Percentiles rank a stretch among this genome's conserved stretches.
phyloP scores from a whole-genome alignment of 345 rosid genomes.

The Aquilaria malaccensis region DNA sequence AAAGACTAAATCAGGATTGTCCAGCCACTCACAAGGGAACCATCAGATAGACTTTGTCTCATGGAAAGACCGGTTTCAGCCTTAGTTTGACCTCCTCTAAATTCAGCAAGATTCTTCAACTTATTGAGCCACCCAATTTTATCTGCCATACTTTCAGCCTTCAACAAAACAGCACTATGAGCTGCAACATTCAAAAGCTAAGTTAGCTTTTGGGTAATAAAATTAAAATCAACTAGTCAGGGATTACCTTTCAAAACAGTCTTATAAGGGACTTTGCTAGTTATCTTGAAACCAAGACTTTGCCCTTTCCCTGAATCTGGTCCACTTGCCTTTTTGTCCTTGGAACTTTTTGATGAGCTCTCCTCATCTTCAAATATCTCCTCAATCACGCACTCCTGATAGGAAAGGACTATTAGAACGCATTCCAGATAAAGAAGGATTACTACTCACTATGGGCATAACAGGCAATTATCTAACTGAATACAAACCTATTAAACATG shows the following conservation, averaged over 20 bases:
- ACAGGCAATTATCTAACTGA: too few species aligned
- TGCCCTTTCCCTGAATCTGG: conserved; percentile 57
- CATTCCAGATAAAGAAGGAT: too few species aligned
- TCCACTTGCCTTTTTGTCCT: conserved; percentile 86
- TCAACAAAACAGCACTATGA: conserved; percentile 72
- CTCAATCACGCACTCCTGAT: conserved; percentile 86
- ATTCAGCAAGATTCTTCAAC: conserved; percentile 57
- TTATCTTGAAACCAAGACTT: conserved; percentile 69
- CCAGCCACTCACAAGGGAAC: conserved; percentile 84
- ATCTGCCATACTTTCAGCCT: conserved; percentile 84
- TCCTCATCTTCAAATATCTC: conserved; percentile 78
- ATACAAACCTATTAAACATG: too few species aligned
- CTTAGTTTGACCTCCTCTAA: conserved; percentile 58
- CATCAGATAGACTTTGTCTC: conserved; percentile 94
- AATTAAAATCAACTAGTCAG: conserved; percentile 10
- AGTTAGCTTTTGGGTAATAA: conserved; percentile 2
- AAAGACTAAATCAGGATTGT: neutral
- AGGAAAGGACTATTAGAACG: too few species aligned
- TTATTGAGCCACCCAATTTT: conserved; percentile 86
- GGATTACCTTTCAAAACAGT: conserved; percentile 79
- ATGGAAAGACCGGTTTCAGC: conserved; percentile 48
- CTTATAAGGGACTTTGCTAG: conserved; percentile 86
- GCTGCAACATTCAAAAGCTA: conserved; percentile 45
- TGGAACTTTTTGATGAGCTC: conserved; percentile 61
- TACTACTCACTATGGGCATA: too few species aligned